Conservation (phyloP, 192 early-diverging fungal genomes). For the Linnemannia zychae region DNA sequence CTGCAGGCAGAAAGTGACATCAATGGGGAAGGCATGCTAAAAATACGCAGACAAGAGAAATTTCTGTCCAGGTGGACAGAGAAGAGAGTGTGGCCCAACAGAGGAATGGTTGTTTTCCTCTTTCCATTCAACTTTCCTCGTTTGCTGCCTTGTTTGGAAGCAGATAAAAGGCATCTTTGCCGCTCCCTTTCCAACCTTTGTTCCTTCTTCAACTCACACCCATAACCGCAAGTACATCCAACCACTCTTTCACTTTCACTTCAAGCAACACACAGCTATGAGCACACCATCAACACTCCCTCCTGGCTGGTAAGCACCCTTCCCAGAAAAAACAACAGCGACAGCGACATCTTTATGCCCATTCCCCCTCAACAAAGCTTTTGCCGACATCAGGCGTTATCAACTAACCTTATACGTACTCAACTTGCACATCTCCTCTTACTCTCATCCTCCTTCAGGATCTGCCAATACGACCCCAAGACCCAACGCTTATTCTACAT, state of each 20-base stretch:
- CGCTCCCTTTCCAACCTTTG: neutral
- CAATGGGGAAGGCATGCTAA: no score
- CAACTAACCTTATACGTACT: neutral
- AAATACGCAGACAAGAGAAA: neutral
- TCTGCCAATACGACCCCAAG: constrained; percentile 8
- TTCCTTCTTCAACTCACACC: neutral
- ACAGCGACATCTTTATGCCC: no score
- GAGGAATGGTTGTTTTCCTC: neutral
- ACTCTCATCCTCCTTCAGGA: neutral
- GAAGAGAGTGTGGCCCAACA: neutral
- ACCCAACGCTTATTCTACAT: constrained; percentile 12
- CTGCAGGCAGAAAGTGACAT: no score
- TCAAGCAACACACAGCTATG: neutral
- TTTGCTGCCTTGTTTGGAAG: neutral
- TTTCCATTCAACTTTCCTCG: neutral
- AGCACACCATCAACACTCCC: neutral
- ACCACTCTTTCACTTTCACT: neutral
- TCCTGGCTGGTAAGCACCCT: neutral
- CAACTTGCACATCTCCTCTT: neutral
- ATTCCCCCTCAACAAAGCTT: neutral
- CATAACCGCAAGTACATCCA: neutral
- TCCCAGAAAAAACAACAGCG: neutral
- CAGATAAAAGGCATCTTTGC: neutral
- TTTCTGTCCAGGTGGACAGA: neutral
- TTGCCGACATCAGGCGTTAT: no score